These are phyloP conservation scores for Sphaerulina vaccinii DNA, from an alignment of 2,329 filamentous ascomycete genomes.

Conservation along the genomic window DNA sequence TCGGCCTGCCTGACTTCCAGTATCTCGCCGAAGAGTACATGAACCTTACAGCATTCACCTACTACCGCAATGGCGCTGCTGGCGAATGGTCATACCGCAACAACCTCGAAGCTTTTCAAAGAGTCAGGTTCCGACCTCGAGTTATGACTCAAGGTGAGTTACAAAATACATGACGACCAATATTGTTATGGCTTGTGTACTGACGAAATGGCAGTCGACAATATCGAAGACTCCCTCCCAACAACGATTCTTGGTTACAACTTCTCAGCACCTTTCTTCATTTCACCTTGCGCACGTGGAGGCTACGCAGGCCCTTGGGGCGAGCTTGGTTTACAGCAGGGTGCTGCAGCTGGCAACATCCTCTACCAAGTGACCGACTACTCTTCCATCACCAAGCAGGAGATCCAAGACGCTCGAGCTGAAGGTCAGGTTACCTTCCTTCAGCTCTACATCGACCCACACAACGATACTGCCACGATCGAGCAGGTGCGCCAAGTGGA, in stretches of 20 bases:
- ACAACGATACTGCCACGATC: conserved; percentile 33
- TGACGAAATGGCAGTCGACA: too few relatives aligned
- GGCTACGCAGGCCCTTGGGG: conserved; percentile 70
- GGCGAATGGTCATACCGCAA: conserved; percentile 34
- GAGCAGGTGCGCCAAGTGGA: conserved; percentile 42
- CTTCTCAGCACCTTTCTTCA: conserved; percentile 82
- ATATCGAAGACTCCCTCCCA: conserved; percentile 27
- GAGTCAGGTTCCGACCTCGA: conserved; percentile 23
- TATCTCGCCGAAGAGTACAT: conserved; percentile 20
- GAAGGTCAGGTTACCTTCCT: conserved; percentile 41
- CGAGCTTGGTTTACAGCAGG: conserved; percentile 45
- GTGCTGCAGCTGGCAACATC: conserved; percentile 49
- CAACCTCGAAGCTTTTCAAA: conserved; percentile 31
- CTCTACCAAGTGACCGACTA: conserved; percentile 50
- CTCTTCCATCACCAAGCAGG: conserved; percentile 36
- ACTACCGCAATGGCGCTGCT: conserved; percentile 31
- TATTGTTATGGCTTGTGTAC: too few relatives aligned
- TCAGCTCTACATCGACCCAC: conserved; percentile 40
- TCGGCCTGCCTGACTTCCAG: conserved; percentile 23
- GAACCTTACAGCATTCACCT: conserved; percentile 26
- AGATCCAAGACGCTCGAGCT: conserved; percentile 34
- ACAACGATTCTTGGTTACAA: conserved; percentile 90
- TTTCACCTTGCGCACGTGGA: conserved; percentile 88
- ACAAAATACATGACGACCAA: too few relatives aligned
- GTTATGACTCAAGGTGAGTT: conserved; percentile 27